phyloP scores from a whole-genome alignment of 371 early-diverging fungal species.

The Apophysomyces elegans region DNA sequence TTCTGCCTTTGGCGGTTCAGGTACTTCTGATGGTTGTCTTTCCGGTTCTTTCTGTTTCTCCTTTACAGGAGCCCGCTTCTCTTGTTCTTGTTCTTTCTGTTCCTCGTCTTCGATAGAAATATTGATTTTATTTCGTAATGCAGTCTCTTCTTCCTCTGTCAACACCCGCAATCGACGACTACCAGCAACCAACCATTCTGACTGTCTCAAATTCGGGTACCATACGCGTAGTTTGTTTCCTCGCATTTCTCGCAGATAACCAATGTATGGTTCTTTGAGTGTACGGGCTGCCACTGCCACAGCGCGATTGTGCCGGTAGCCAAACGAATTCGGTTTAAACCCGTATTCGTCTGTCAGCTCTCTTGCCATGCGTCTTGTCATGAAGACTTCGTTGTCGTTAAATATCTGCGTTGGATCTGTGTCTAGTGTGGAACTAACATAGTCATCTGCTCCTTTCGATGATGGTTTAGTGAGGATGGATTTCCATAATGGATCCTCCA shows the following conservation, averaged over 20 bases:
- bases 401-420: conserved; percentile 48
- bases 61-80: neutral
- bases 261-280: conserved; percentile 25
- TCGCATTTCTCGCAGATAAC: conserved; percentile 40
- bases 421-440: conserved; percentile 36
- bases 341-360: conserved; percentile 48
- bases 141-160: conserved; percentile 31
- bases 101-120: neutral
- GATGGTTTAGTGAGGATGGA: neutral
- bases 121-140: neutral
- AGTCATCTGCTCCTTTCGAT: conserved; percentile 25
- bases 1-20: neutral
- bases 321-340: conserved; percentile 52
- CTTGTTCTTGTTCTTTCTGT: neutral
- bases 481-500: conserved; percentile 5
- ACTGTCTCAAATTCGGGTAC: conserved; percentile 36
- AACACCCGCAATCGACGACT: conserved; percentile 44
- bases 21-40: neutral
- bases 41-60: neutral
- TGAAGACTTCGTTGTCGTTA: conserved; percentile 57
- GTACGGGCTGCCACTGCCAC: conserved; percentile 36
- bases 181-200: conserved; percentile 44
- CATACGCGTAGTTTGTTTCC: conserved; percentile 39
- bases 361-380: conserved; percentile 57
- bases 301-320: conserved; percentile 53